Evolutionary conservation across 257 asterid species (phyloP).

Genomic region (Linderniella brevidens): DNA sequence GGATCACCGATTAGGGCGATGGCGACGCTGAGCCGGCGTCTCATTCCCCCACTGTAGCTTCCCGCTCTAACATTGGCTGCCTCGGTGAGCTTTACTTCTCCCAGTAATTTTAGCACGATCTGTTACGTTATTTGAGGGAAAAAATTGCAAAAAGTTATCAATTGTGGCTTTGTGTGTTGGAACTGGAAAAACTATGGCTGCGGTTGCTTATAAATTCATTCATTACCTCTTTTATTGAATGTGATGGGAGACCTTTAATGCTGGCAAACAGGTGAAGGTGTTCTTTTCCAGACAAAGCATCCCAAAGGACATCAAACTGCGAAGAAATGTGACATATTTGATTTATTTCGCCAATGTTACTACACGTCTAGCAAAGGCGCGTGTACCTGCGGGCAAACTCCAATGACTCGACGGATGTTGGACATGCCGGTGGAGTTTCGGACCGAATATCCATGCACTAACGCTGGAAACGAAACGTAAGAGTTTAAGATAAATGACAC

Average conservation of each 20-base stretch:
- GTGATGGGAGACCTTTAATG: constrained; percentile 64
- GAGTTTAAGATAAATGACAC: constrained; percentile 6
- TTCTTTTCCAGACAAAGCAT: constrained; percentile 76
- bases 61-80: constrained; percentile 65
- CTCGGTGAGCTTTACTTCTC: constrained; percentile 68
- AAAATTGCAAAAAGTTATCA: neutral
- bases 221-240: constrained; percentile 40
- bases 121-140: constrained; percentile 14
- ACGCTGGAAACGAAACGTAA: constrained; percentile 36
- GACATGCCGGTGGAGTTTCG: constrained; percentile 74
- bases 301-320: constrained; percentile 94
- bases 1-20: constrained; percentile 91
- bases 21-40: constrained; percentile 87
- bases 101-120: constrained; percentile 52
- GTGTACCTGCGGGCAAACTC: constrained; percentile 93
- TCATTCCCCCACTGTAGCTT: constrained; percentile 95
- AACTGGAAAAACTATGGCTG: constrained; percentile 4
- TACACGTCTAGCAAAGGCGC: constrained; percentile 7
- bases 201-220: constrained; percentile 11
- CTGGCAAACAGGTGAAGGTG: constrained; percentile 76
- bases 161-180: constrained; percentile 1
- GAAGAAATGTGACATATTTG: constrained; percentile 8
- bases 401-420: constrained; percentile 65
- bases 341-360: neutral
- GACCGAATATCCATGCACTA: constrained; percentile 70